Evolutionary conservation across 2,329 filamentous ascomycete genomes (phyloP).

Genomic region (Trichophyton equinum): DNA sequence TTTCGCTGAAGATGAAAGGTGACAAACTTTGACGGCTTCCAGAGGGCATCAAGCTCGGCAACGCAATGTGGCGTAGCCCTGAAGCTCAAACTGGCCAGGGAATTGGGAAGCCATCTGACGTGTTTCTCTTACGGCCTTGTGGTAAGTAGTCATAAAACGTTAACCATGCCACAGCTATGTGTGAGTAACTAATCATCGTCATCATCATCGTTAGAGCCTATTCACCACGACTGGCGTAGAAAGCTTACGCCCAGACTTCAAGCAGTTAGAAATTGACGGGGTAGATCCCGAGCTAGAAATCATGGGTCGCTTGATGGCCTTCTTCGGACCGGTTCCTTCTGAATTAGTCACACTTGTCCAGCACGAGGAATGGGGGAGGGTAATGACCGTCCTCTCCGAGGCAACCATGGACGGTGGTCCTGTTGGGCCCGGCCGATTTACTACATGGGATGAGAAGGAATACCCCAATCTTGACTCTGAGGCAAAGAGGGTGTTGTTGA

Average conservation of each 20-base stretch:
- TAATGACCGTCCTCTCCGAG: conserved; percentile 17
- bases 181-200: conserved; percentile 9
- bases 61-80: conserved; percentile 6
- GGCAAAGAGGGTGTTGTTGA: conserved; percentile 21
- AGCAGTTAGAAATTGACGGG: conserved; percentile 15
- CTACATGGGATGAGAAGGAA: conserved; percentile 18
- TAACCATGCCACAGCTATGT: background rate
- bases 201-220: too few species aligned
- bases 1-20: conserved; percentile 6
- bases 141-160: background rate
- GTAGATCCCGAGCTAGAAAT: conserved; percentile 20
- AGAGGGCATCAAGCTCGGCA: conserved; percentile 6
- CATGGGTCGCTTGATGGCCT: conserved; percentile 19
- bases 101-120: conserved; percentile 7
- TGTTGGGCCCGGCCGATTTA: conserved; percentile 14
- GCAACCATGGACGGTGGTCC: conserved; percentile 11
- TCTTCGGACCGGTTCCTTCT: conserved; percentile 19
- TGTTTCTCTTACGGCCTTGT: conserved; percentile 6
- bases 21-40: conserved; percentile 2
- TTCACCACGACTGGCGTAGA: conserved; percentile 14
- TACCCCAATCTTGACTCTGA: conserved; percentile 22
- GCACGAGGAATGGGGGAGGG: conserved; percentile 17
- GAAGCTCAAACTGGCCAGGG: conserved; percentile 6
- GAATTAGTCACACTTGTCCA: conserved; percentile 20
- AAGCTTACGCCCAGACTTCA: conserved; percentile 12